phyloP scores from a whole-genome alignment of 768 basidiomycete genomes.

The Russula olivacea region DNA sequence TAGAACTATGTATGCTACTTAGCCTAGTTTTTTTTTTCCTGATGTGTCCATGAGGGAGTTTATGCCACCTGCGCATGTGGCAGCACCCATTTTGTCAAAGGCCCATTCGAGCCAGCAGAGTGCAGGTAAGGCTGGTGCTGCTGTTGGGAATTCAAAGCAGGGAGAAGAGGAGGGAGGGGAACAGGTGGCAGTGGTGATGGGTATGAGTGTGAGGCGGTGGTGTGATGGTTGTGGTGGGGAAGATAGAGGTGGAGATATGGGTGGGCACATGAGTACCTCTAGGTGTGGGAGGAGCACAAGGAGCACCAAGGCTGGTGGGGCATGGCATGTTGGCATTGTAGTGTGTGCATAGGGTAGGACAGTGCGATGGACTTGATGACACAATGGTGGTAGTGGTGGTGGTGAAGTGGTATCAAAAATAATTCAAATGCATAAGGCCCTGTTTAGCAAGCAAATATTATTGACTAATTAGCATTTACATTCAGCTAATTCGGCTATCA shows the following conservation, averaged over 20 bases:
- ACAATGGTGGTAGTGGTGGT: background rate
- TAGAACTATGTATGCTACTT: too few species aligned
- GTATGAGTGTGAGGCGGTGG: background rate
- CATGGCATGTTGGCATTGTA: constrained; percentile 1
- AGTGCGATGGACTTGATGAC: constrained; percentile 18
- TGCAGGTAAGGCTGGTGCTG: background rate
- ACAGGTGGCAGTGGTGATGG: background rate
- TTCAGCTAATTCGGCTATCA: too few species aligned
- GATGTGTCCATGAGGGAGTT: constrained; percentile 16
- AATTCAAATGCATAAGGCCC: too few species aligned
- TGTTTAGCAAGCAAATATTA: too few species aligned
- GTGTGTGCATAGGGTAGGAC: constrained; percentile 19
- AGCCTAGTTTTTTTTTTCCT: too few species aligned
- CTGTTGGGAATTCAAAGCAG: constrained; percentile 15
- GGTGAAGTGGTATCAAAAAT: too few species aligned
- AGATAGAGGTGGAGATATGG: background rate
- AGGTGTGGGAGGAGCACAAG: constrained; percentile 14
- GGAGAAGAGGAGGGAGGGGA: background rate
- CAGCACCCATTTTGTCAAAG: constrained; percentile 10
- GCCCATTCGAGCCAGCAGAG: constrained; percentile 23
- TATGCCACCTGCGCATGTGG: constrained; percentile 18
- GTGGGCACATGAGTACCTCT: constrained; percentile 24
- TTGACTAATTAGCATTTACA: too few species aligned
- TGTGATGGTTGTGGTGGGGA: background rate
- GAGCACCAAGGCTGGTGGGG: constrained; percentile 12